Percentiles rank a stretch among this genome's conserved stretches.
Evolutionary conservation across 768 basidiomycete genomes (phyloP).

Genomic region (Pholiota molesta): DNA sequence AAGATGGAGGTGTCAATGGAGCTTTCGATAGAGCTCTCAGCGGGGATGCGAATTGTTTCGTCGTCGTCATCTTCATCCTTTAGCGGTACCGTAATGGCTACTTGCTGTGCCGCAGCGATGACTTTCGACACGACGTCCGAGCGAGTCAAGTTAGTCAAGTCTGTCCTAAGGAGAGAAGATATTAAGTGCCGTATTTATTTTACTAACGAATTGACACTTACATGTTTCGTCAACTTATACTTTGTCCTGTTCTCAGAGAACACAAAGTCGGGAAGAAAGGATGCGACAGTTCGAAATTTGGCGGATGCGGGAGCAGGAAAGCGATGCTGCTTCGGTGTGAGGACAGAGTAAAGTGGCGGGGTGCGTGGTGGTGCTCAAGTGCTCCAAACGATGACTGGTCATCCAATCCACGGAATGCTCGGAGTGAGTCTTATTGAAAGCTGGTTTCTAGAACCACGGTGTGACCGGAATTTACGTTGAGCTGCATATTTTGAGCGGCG

Average conservation of each 20-base stretch:
- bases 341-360: conserved; percentile 25
- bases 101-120: conserved; percentile 26
- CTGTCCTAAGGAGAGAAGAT: not conserved
- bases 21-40: conserved; percentile 13
- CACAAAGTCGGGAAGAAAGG: conserved; percentile 12
- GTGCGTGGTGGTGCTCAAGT: conserved; percentile 24
- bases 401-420: conserved; percentile 31
- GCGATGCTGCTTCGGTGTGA: conserved; percentile 18
- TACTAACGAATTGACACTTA: conserved; percentile 12
- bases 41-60: conserved; percentile 24
- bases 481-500: conserved; percentile 23
- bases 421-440: conserved; percentile 26
- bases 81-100: conserved; percentile 14
- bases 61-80: conserved; percentile 29
- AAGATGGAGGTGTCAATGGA: conserved; percentile 33
- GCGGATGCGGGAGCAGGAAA: conserved; percentile 20
- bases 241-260: conserved; percentile 4
- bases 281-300: conserved; percentile 10
- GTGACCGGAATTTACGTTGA: conserved; percentile 29
- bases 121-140: conserved; percentile 29
- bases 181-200: conserved; percentile 3
- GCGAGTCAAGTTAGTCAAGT: conserved; percentile 22
- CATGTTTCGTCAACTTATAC: conserved; percentile 12
- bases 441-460: conserved; percentile 32
- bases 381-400: conserved; percentile 12